Evolutionary conservation across 495 filamentous ascomycete species (phyloP), one percentile per base, ranked within the genome.

Genomic region (Hypoxylon subgilvum): DNA sequence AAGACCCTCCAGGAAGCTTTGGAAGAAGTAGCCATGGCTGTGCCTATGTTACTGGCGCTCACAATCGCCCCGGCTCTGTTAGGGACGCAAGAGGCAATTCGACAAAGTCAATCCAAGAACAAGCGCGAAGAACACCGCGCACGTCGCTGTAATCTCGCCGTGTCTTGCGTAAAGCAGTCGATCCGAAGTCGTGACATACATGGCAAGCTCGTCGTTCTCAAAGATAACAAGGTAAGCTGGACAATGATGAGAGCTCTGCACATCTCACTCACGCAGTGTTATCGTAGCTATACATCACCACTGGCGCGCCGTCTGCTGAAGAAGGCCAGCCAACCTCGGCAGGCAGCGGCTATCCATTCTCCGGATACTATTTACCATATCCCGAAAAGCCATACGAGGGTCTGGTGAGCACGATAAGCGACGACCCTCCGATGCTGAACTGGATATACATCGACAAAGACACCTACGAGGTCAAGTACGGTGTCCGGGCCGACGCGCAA

Each of bases 371-470:
- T 65, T 76, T 85, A 59, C 77, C 77, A 5, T 84, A 84, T 60
- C 84, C 84, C n/a, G 73, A 72, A 17, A 77, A 82, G 18, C 69
- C 72, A 40, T 70, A 77, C 36, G 82, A 79, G 43, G 83, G 82
- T n/a, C 67, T 85, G 34, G 83, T 86, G 41, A 82, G 81, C 52
- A 79, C 79, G 16, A 81, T 85, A 45, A 69, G 72, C 6, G 82
- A 84, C 52, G 79, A 82, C 50, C 82, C 83, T 1, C 84, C 84
- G 3, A 76, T 81, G 73, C 71, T 86, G 14, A 85, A 86, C 71
- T 86, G 84, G 84, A 80, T 86, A 9, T 86, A 82, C 44, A 75
- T 84, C 50, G 82, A 85, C 72, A 74, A 77, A 56, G 76, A 81
- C 53, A 84, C 73, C 5, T 73, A 77, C 56, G 75, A 82, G 68